Conservation (phyloP, 2,329 filamentous ascomycete genomes). For the Colletotrichum lini region DNA sequence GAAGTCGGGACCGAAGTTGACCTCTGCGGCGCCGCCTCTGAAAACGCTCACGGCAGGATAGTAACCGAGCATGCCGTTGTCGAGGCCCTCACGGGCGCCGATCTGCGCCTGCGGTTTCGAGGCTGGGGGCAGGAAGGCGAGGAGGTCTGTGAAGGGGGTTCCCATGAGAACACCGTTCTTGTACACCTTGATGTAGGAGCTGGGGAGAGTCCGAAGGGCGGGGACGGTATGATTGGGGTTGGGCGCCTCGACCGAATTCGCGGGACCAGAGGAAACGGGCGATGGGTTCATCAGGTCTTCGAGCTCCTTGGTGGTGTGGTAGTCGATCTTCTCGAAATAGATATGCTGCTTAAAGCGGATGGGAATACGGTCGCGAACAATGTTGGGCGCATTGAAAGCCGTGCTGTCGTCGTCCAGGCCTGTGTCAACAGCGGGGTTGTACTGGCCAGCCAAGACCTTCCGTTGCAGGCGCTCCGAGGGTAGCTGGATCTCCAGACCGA, state of each 20-base stretch:
- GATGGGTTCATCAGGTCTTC: conserved; percentile 86
- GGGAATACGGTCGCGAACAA: conserved; percentile 94
- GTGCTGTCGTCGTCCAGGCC: conserved; percentile 69
- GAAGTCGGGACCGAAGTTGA: conserved; percentile 95
- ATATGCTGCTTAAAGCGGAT: conserved; percentile 94
- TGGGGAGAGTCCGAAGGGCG: conserved; percentile 87
- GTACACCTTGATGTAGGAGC: conserved; percentile 89
- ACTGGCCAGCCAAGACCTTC: conserved; percentile 88
- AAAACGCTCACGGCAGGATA: conserved; percentile 95
- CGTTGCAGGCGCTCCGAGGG: conserved; percentile 88
- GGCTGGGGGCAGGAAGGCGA: conserved; percentile 92
- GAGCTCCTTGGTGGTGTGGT: conserved; percentile 88
- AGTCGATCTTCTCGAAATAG: conserved; percentile 94
- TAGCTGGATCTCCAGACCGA: conserved; percentile 92
- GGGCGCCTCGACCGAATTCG: conserved; percentile 70
- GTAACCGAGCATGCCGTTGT: conserved; percentile 96
- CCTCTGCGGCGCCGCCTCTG: conserved; percentile 89
- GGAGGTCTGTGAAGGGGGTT: conserved; percentile 87
- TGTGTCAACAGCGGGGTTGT: conserved; percentile 86
- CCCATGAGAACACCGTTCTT: conserved; percentile 93
- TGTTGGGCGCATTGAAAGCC: conserved; percentile 77
- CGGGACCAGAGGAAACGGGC: conserved; percentile 59
- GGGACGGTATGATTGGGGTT: conserved; percentile 80
- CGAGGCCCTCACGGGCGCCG: conserved; percentile 86
- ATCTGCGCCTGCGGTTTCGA: conserved; percentile 80